phyloP scores from a whole-genome alignment of 495 filamentous ascomycete species.

The Penicillium roqueforti region DNA sequence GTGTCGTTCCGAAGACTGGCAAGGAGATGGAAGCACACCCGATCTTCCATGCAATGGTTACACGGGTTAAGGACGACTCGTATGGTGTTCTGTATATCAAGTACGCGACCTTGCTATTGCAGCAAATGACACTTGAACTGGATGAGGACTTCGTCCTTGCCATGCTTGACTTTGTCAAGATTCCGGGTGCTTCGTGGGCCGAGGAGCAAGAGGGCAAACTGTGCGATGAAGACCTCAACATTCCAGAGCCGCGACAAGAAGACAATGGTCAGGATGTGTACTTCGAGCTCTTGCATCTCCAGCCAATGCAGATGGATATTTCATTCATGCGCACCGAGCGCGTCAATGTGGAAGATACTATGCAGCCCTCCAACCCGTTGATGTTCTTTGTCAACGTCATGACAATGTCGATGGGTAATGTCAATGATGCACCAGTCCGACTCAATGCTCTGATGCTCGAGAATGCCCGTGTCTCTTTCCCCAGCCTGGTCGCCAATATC shows the following conservation, averaged over 20 bases:
- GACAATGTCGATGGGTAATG: conserved; percentile 98
- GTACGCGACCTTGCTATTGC: conserved; percentile 86
- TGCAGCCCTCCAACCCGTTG: conserved; percentile 80
- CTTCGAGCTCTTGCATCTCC: conserved; percentile 93
- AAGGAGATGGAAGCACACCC: conserved; percentile 97
- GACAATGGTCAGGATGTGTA: conserved; percentile 88
- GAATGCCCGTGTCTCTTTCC: conserved; percentile 87
- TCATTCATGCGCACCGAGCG: conserved; percentile 96
- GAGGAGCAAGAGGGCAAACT: conserved; percentile 77
- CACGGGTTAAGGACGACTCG: conserved; percentile 94
- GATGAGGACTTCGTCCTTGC: conserved; percentile 98
- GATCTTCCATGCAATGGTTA: conserved; percentile 85
- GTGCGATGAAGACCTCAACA: conserved; percentile 83
- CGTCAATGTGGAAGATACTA: conserved; percentile 89
- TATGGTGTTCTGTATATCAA: conserved; percentile 99
- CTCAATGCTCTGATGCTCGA: conserved; percentile 93
- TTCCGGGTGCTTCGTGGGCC: conserved; percentile 89
- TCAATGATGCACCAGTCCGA: conserved; percentile 93
- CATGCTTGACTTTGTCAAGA: conserved; percentile 89
- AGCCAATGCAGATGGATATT: conserved; percentile 95
- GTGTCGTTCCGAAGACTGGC: conserved; percentile 96
- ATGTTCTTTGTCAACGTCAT: conserved; percentile 98
- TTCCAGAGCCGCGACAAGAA: conserved; percentile 85
- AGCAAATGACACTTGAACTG: conserved; percentile 97
- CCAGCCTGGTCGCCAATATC: conserved; percentile 76